Base-by-base conservation (phyloP, 805 yeast species). In the Saccharomycopsis amapae region DNA sequence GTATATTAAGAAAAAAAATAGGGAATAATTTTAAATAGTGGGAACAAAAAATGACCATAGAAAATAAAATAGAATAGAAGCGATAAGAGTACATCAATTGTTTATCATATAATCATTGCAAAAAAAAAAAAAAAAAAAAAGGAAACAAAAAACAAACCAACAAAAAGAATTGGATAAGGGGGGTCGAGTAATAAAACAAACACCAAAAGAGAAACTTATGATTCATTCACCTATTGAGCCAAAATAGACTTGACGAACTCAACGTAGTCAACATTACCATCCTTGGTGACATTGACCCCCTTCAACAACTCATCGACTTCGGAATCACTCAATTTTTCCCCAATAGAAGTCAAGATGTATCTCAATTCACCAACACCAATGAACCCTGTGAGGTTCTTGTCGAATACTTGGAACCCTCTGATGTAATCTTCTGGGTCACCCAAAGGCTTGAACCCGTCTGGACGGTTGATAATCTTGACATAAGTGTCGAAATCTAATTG, bases 291-390 rank as follows among this genome's bases (percentile, higher is more conserved):
- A 57, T 83, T 85, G 49, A 94, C 95, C 54, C 97, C 97, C 68
- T 90, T 93, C 60, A 93, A 75, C 57, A 93, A 75, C 66, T 94
- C 98, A 58, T 90, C 97, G 44, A 93, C 97, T 67, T 93, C 99
- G 37, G 78, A 71, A 56, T 88, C 96, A 13, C 84, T 66, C 56
- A 93, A 71, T 67, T 89, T 89, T 67, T 93, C 99, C 50, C 99
- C 99, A 56, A 93, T 80, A 5, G 96, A 84, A 28, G 98, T 93
- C 60, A 93, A 73, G 63, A 93, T 88, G 67, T 93, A 93, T 63
- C 95, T 79, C 58, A 93, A 75, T 67, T 93, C 97, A 48, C 99
- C 99, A 38, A 93, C 95, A 34, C 97, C 95, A 56, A 93, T 93
- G 67, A 81, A 85, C 4, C 99, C 99, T 17, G 96, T 84, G 53